A percentile compares a stretch with the other conserved stretches of the same genome.
phyloP scores from a whole-genome alignment of 1,139 yeast genomes.

The Zygoascus meyerae region DNA sequence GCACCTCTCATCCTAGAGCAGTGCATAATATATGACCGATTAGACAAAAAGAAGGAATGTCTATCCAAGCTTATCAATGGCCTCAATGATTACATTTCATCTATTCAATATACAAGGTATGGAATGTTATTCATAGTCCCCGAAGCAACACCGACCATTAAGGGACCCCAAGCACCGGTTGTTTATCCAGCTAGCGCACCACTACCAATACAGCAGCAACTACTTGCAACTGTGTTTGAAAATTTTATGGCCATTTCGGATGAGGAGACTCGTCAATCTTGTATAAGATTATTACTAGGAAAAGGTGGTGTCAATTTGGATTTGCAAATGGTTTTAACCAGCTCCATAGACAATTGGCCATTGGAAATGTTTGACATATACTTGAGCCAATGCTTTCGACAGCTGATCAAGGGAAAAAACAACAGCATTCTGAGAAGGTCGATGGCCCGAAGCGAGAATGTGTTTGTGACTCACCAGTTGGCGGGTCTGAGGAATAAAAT shows the following conservation, averaged over 20 bases:
- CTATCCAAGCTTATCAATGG: slow-evolving; percentile 30
- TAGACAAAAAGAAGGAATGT: slow-evolving; percentile 33
- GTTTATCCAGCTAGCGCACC: slow-evolving; percentile 8
- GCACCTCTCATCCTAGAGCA: slow-evolving; percentile 31
- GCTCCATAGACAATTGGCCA: slow-evolving; percentile 34
- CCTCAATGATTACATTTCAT: slow-evolving; percentile 33
- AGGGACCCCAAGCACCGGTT: slow-evolving; percentile 9
- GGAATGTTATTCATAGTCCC: slow-evolving; percentile 21
- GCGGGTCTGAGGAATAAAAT: slow-evolving; percentile 3
- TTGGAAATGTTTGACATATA: slow-evolving; percentile 30
- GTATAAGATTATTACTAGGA: slow-evolving; percentile 28
- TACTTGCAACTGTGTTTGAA: slow-evolving; percentile 27
- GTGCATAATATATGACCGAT: slow-evolving; percentile 31
- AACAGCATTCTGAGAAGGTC: slow-evolving; percentile 21
- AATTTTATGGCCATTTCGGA: slow-evolving; percentile 27
- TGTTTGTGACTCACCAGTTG: slow-evolving; percentile 17
- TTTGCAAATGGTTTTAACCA: slow-evolving; percentile 26
- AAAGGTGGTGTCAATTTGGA: slow-evolving; percentile 31
- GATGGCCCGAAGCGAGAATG: slow-evolving; percentile 26
- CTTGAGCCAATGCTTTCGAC: slow-evolving; percentile 23
- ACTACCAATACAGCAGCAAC: slow-evolving; percentile 19
- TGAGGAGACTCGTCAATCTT: slow-evolving; percentile 22
- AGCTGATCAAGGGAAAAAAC: slow-evolving; percentile 21
- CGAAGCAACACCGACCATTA: slow-evolving; percentile 11
- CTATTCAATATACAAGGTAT: slow-evolving; percentile 31